Evolutionary conservation across 1,284 basidiomycete genomes (phyloP).

Genomic region (Trichosporon faecale): DNA sequence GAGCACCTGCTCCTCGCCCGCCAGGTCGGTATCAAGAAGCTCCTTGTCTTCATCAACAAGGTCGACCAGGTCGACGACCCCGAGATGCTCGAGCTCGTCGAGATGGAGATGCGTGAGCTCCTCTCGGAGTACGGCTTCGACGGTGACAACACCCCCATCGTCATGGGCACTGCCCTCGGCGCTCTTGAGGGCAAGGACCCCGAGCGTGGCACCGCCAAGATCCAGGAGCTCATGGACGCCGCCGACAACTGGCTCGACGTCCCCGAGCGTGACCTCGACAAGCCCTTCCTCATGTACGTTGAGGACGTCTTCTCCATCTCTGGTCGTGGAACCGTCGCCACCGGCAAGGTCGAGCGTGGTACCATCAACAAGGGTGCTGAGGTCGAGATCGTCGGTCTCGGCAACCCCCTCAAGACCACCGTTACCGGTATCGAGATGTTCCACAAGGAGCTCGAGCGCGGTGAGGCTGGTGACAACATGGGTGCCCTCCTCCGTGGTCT

Average conservation of each 20-base stretch:
- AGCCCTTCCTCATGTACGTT: conserved; percentile 94
- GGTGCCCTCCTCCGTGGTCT: conserved; percentile 94
- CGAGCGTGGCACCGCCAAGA: conserved; percentile 77
- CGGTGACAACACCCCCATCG: conserved; percentile 93
- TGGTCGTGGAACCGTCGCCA: conserved; percentile 96
- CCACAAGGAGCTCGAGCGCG: conserved; percentile 98
- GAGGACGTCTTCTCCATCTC: conserved; percentile 99
- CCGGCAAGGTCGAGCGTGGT: conserved; percentile 96
- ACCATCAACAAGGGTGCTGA: conserved; percentile 88
- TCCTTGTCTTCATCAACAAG: conserved; percentile 98
- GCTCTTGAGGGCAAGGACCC: conserved; percentile 81
- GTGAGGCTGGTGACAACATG: conserved; percentile 99
- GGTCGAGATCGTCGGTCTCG: conserved; percentile 90
- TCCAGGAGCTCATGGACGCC: conserved; percentile 77
- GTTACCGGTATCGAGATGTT: conserved; percentile 99
- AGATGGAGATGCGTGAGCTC: conserved; percentile 99
- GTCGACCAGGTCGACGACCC: conserved; percentile 94
- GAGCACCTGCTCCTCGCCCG: conserved; percentile 96
- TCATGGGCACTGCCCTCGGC: conserved; percentile 94
- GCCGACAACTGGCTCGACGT: conserved; percentile 96
- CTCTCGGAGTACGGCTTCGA: conserved; percentile 89
- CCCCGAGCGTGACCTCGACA: conserved; percentile 93
- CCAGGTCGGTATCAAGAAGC: conserved; percentile 97
- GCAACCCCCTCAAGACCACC: conserved; percentile 80
- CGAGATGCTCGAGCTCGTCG: conserved; percentile 98